These are phyloP conservation scores for Candida silvatica DNA, from an alignment of 805 yeast species.

Conservation along the genomic window DNA sequence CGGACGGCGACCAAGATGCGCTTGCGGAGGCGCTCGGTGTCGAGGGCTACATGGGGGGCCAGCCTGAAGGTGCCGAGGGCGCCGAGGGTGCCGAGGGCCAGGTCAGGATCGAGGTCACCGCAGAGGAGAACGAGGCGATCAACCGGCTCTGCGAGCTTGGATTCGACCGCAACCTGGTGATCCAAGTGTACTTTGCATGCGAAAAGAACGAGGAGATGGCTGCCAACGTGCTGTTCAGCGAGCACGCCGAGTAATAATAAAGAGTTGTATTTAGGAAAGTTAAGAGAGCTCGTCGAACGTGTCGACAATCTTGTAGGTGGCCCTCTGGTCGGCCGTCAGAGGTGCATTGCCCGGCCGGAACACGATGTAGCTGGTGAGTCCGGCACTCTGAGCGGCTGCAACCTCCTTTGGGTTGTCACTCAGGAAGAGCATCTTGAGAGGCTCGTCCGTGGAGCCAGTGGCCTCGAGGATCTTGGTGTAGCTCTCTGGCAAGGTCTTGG, in stretches of 20 bases:
- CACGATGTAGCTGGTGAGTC: conserved; percentile 50
- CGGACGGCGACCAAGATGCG: conserved; percentile 53
- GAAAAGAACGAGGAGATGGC: conserved; percentile 96
- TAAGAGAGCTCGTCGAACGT: no score
- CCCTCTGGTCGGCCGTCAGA: no score
- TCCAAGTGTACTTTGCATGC: conserved; percentile 95
- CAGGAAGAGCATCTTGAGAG: conserved; percentile 45
- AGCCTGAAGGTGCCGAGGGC: conserved; percentile 27
- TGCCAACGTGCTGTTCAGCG: conserved; percentile 80
- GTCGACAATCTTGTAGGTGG: no score
- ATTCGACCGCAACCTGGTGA: conserved; percentile 77
- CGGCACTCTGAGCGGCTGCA: conserved; percentile 62
- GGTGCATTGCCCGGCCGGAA: conserved; percentile 70
- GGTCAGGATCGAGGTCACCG: conserved; percentile 56
- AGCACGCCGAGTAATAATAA: conserved; percentile 27
- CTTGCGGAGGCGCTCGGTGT: conserved; percentile 35
- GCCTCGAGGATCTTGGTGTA: conserved; percentile 45
- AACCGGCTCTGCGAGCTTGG: conserved; percentile 86
- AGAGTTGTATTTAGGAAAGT: no score
- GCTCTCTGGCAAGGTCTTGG: conserved; percentile 48
- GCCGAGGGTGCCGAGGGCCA: conserved; percentile 26
- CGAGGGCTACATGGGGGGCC: conserved; percentile 28
- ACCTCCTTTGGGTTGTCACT: conserved; percentile 80
- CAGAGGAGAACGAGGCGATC: conserved; percentile 85
- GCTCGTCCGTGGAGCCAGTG: conserved; percentile 13